These are phyloP conservation scores for Tolypocladium ophioglossoides DNA, from an alignment of 2,329 filamentous ascomycete genomes.

Conservation along the genomic window DNA sequence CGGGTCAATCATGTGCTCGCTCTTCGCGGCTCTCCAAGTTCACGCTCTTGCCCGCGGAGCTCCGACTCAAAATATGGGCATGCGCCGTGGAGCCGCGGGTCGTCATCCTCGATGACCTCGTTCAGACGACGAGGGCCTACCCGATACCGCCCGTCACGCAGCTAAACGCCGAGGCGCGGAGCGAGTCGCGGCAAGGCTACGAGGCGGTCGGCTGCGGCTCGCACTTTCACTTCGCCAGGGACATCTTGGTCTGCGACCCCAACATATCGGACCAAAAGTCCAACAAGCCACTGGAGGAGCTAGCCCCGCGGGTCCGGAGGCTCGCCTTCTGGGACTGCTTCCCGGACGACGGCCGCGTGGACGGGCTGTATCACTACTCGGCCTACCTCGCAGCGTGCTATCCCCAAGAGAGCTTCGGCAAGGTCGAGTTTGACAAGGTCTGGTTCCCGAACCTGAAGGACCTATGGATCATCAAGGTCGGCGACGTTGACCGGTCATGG, in stretches of 20 bases:
- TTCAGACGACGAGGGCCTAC: constrained; percentile 18
- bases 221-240: constrained; percentile 24
- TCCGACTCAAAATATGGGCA: constrained; percentile 27
- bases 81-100: constrained; percentile 25
- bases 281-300: constrained; percentile 19
- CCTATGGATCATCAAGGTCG: constrained; percentile 28
- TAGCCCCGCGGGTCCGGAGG: constrained; percentile 22
- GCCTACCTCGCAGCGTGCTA: constrained; percentile 23
- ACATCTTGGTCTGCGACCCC: constrained; percentile 27
- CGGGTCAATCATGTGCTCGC: background rate
- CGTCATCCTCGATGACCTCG: constrained; percentile 23
- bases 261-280: constrained; percentile 21
- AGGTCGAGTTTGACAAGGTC: constrained; percentile 24
- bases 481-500: constrained; percentile 25
- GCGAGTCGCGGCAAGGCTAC: constrained; percentile 23
- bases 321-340: constrained; percentile 30
- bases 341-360: constrained; percentile 25
- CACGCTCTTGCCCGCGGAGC: constrained; percentile 21
- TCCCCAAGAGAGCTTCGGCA: constrained; percentile 17
- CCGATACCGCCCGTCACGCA: constrained; percentile 24
- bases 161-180: constrained; percentile 23
- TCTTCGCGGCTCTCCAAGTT: constrained; percentile 9
- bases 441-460: constrained; percentile 28
- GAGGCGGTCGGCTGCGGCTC: constrained; percentile 23
- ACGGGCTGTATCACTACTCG: constrained; percentile 21